Base-by-base conservation (phyloP, 805 yeast genomes). In the Sugiyamaella smithiae region DNA sequence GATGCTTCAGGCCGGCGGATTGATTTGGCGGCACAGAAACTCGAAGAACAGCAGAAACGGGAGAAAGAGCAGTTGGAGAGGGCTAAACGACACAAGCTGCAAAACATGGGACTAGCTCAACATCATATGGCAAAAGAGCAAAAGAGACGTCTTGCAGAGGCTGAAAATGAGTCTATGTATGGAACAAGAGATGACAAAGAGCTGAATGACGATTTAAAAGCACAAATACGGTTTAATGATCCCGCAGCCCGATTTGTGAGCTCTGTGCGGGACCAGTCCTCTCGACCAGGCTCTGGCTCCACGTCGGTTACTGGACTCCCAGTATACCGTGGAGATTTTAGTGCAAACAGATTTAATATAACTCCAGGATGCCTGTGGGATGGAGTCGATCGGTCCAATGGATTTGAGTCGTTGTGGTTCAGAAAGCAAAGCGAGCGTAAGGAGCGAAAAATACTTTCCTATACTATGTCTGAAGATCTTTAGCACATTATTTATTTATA, bases 331-430 rank as follows among this genome's bases (percentile, higher is more conserved):
- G 82, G 83, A 0, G 54, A 72, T 0, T 78, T 66, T 47, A 80
- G 87, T 0, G 78, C 77, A 17, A 90, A 90, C 61, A 69, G 98
- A 49, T 90, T 87, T 65, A 76, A 76, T 2, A 81, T 90, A 11
- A 67, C 69, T 3, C 95, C 97, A 0, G 97, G 97, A 0, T 71
- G 72, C 55, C 71, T 87, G 49, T 90, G 98, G 98, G 96, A 87
- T 65, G 97, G 97, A 0, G 82, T 90, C 1, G 90, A 88, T 66
- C 69, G 98, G 51, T 81, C 95, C 0, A 90, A 84, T 61, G 97
- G 96, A 2, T 90, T 85, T 66, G 98, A 90, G 62, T 70, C 68
- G 43, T 70, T 75, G 47, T 76, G 85, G 73, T 73, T 85, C 54
- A 71, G 52, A 22, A 54, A 53, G 37, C 64, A 60, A 24, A 49